Base-by-base conservation (phyloP, 164 flowering plant genomes). In the Magnolia changhungtana region DNA sequence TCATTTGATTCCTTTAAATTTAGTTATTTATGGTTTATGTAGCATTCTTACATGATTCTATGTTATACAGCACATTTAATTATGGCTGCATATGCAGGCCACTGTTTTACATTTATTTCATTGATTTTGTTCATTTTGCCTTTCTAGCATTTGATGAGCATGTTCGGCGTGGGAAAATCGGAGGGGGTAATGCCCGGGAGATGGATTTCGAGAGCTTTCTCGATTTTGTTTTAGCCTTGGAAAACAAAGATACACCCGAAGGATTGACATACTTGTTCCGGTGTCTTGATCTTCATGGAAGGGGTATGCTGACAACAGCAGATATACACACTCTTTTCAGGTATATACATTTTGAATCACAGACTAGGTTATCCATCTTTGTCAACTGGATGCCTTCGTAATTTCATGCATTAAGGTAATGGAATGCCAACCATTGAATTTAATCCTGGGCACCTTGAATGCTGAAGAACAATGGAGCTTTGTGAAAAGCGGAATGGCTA, bases 291-390 rank as follows among this genome's bases (percentile, higher is more conserved):
- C 97, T 96, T 73, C 83, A 92, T 16, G 99, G 97, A 67, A 85
- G 90, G 77, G 96, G 98, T 64, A 90, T 23, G 83, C 97, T 96
- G 63, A 92, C 92, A 51, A 96, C 98, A 31, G 96, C 97, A 71
- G 99, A 96, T 86, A 91, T 92, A 70, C 99, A 96, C 85, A 84
- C 98, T 2, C 94, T 96, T 71, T 96, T 96, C 92, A 91, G 99
- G 99, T 94, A 73, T 80, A 51, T 63, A 7, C 63, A 37, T 74
- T 21, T 51, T 71, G 24, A 63, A 16, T 63, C 7, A 27, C 7
- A 52, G 45, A 21, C 31, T 23, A 7, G 45, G 27, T 64, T 27
- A 55, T 11, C 18, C 13, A 55, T 55, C 61, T 55, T 55, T 11
- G 18, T 55, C 18, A 55, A 37, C 7, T 37, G 45, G 45, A 37